Conservation (phyloP, 1,139 yeast genomes). For the Taiozyma sp. region DNA sequence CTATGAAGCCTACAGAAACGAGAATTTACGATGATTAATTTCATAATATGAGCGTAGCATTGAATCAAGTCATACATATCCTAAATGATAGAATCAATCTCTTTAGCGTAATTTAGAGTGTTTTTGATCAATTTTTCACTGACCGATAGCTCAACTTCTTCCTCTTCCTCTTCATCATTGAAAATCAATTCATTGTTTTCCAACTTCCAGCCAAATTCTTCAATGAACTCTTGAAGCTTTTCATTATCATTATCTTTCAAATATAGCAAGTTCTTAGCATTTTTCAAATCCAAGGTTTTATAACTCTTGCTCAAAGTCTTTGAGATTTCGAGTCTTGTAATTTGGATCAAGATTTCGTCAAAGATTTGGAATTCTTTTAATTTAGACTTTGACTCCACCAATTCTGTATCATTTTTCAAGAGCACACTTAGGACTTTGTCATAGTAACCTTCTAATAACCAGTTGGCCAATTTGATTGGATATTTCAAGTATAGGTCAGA, state of each 20-base stretch:
- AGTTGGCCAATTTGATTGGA: constrained; percentile 86
- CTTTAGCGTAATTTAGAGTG: constrained; percentile 75
- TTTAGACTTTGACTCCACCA: constrained; percentile 49
- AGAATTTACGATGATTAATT: not conserved
- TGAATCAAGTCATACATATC: not conserved
- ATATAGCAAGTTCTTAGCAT: constrained; percentile 78
- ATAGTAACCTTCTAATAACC: constrained; percentile 96
- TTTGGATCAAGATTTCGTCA: constrained; percentile 19
- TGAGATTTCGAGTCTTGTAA: constrained; percentile 74
- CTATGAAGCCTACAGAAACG: not conserved
- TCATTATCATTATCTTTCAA: constrained; percentile 59
- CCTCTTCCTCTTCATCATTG: constrained; percentile 28
- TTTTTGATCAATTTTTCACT: constrained; percentile 46
- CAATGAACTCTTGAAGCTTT: constrained; percentile 57
- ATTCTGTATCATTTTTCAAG: constrained; percentile 52
- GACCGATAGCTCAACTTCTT: constrained; percentile 27
- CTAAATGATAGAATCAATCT: constrained; percentile 79
- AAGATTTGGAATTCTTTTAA: constrained; percentile 22
- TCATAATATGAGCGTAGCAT: not conserved
- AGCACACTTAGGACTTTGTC: constrained; percentile 47
- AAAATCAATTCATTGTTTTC: constrained; percentile 59
- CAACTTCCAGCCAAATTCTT: constrained; percentile 60
- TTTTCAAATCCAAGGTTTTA: constrained; percentile 68
- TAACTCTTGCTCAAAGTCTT: constrained; percentile 80
- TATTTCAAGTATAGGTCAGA: constrained; percentile 60